These are phyloP conservation scores for Amborella trichopoda DNA, from an alignment of 164 flowering plant genomes.

Conservation along the genomic window DNA sequence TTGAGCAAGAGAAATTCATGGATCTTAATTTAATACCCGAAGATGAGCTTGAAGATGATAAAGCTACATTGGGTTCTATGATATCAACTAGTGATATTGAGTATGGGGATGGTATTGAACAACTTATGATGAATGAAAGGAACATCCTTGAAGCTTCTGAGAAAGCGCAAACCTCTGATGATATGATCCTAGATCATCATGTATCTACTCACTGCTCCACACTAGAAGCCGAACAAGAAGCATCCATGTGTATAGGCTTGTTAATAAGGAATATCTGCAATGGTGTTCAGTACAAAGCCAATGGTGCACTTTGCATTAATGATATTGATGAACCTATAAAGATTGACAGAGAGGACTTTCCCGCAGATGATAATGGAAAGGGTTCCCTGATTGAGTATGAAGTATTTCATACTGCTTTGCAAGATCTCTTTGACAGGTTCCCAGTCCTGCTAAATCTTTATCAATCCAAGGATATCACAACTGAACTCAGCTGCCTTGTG, in stretches of 20 bases:
- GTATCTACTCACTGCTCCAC: conserved; percentile 23
- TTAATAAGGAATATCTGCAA: conserved; percentile 33
- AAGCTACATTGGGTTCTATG: not conserved
- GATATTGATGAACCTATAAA: conserved; percentile 17
- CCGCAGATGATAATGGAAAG: conserved; percentile 17
- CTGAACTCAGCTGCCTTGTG: conserved; percentile 1
- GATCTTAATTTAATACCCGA: conserved; percentile 19
- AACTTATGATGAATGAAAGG: conserved; percentile 70
- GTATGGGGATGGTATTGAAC: conserved; percentile 55
- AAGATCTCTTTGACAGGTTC: conserved; percentile 4
- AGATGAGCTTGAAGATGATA: conserved; percentile 14
- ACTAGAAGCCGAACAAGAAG: conserved; percentile 23
- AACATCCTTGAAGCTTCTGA: conserved; percentile 67
- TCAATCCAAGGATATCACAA: not conserved
- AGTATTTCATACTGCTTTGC: conserved; percentile 11
- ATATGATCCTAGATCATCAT: conserved; percentile 11
- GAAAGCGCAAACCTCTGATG: conserved; percentile 32
- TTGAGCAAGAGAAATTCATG: conserved; percentile 19
- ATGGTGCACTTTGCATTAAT: conserved; percentile 17
- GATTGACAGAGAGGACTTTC: conserved; percentile 60
- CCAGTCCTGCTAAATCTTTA: not conserved
- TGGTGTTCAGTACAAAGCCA: conserved; percentile 12
- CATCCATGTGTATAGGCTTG: conserved; percentile 39
- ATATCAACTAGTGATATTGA: conserved; percentile 8
- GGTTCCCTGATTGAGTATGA: conserved; percentile 22